Conservation (phyloP, 2,329 filamentous ascomycete genomes). For the Fusarium illudens region DNA sequence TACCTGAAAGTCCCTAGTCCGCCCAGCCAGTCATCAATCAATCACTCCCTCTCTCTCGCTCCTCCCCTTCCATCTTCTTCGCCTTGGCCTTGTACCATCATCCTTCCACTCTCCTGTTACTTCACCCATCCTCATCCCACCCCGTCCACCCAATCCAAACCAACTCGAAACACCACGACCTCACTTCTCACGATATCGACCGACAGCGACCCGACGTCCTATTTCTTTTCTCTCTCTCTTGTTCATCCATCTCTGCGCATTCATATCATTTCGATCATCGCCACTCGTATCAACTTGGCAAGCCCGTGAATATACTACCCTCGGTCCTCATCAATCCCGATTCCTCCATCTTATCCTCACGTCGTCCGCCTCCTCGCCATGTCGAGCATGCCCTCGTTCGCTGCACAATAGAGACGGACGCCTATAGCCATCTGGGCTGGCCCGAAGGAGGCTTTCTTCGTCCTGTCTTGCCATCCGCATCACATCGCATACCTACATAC, state of each 20-base stretch:
- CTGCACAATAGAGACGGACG: conserved; percentile 49
- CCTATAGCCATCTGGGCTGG: conserved; percentile 42
- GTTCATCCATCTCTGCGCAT: neutral
- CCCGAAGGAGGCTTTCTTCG: conserved; percentile 36
- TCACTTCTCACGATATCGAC: conserved; percentile 36
- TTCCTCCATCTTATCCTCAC: conserved; percentile 22
- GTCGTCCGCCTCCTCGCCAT: conserved; percentile 38
- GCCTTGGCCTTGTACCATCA: conserved; percentile 35
- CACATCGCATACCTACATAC: conserved; percentile 3
- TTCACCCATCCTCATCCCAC: conserved; percentile 33
- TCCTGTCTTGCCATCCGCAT: conserved; percentile 18
- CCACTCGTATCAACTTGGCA: conserved; percentile 7
- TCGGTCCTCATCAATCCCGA: conserved; percentile 25
- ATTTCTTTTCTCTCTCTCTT: conserved; percentile 3
- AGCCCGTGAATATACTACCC: conserved; percentile 4
- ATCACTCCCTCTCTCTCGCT: conserved; percentile 33
- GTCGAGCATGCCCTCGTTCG: conserved; percentile 41
- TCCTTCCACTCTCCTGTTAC: conserved; percentile 38
- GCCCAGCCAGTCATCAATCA: conserved; percentile 35
- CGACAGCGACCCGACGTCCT: conserved; percentile 16
- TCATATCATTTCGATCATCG: neutral
- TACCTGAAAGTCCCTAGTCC: conserved; percentile 33
- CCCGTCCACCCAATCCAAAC: conserved; percentile 25
- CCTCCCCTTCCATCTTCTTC: conserved; percentile 25
- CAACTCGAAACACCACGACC: conserved; percentile 40